These are phyloP conservation scores for Microstegium vimineum DNA, from an alignment of 176 grass and related monocot genomes.

Conservation along the genomic window DNA sequence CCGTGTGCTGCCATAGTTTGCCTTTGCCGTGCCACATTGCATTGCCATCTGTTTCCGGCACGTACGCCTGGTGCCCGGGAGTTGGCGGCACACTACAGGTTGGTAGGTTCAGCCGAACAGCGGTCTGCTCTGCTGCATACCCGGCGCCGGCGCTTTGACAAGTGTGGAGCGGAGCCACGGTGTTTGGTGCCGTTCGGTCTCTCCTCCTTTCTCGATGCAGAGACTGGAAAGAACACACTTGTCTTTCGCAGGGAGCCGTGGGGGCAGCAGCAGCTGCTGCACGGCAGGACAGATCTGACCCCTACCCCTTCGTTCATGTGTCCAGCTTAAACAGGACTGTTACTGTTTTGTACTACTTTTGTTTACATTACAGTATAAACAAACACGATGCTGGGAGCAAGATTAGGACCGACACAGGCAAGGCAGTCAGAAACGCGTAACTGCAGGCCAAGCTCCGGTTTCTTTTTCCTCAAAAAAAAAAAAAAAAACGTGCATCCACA, in stretches of 20 bases:
- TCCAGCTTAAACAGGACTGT: neutral
- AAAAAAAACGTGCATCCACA: neutral
- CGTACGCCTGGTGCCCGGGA: neutral
- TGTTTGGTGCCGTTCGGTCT: neutral
- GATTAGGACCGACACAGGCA: neutral
- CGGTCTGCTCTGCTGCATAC: neutral
- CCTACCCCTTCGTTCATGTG: neutral
- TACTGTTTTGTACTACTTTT: no score
- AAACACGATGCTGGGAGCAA: neutral
- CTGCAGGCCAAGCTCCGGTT: neutral
- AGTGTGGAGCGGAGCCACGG: slow-evolving; percentile 8
- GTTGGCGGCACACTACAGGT: slow-evolving; percentile 8
- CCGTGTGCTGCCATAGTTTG: neutral
- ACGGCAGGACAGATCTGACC: neutral
- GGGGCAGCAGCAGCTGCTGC: neutral
- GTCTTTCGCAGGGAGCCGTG: neutral
- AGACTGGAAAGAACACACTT: neutral
- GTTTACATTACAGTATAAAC: neutral
- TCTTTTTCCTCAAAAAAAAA: neutral
- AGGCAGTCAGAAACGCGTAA: neutral
- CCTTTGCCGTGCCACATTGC: neutral
- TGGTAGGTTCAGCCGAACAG: slow-evolving; percentile 13
- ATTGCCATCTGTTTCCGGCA: slow-evolving; percentile 11
- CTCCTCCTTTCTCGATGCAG: neutral
- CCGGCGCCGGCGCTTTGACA: neutral